Percentiles rank a stretch among this genome's conserved stretches.
phyloP scores from a whole-genome alignment of 2,329 filamentous ascomycete species.

The Lojkania enalia region DNA sequence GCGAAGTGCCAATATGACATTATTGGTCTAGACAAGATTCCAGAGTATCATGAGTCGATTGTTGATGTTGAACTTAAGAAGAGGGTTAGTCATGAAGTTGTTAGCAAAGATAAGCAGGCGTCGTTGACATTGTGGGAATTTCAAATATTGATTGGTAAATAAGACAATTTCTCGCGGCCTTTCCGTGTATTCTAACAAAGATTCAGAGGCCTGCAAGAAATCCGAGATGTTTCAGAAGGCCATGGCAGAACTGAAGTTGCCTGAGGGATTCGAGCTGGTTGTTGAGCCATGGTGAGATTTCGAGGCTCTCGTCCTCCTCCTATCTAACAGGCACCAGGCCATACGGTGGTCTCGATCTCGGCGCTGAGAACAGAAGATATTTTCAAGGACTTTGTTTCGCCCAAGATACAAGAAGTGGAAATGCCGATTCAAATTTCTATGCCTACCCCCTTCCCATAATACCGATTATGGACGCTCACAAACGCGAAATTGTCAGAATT shows the following conservation, averaged over 20 bases:
- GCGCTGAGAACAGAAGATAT: conserved; percentile 54
- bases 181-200: too few relatives aligned
- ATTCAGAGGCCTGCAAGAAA: conserved; percentile 54
- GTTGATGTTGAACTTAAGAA: conserved; percentile 52
- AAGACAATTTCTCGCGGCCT: too few relatives aligned
- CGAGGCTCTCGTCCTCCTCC: not conserved
- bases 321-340: conserved; percentile 36
- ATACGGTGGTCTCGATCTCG: conserved; percentile 57
- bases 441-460: conserved; percentile 45
- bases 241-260: conserved; percentile 56
- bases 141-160: conserved; percentile 21
- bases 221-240: conserved; percentile 58
- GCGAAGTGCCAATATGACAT: conserved; percentile 62
- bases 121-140: conserved; percentile 52
- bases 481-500: conserved; percentile 40
- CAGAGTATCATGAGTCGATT: conserved; percentile 59
- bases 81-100: conserved; percentile 50
- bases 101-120: conserved; percentile 55
- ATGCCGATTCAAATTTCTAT: conserved; percentile 48
- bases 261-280: conserved; percentile 59
- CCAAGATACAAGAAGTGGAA: conserved; percentile 50
- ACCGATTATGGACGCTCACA: conserved; percentile 43
- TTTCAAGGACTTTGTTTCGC: conserved; percentile 61
- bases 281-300: conserved; percentile 54
- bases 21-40: conserved; percentile 55